phyloP scores from a whole-genome alignment of 768 basidiomycete genomes.

The Russula foetens region DNA sequence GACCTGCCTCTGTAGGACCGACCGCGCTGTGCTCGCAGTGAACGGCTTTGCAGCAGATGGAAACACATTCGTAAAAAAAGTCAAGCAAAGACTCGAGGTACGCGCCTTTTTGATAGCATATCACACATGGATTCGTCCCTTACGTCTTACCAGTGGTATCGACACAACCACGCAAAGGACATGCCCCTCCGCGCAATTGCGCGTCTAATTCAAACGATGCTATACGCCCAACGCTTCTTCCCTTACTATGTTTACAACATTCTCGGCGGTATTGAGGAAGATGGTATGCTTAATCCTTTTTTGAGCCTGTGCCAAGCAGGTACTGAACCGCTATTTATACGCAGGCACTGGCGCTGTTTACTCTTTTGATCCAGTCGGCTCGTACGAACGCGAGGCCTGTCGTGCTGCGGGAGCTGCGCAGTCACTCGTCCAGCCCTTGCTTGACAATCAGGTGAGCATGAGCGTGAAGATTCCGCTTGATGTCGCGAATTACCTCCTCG shows the following conservation, averaged over 20 bases:
- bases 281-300: conserved; percentile 49
- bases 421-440: conserved; percentile 89
- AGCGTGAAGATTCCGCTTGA: neutral
- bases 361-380: conserved; percentile 99
- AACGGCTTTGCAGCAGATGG: conserved; percentile 98
- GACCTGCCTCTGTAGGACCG: conserved; percentile 48
- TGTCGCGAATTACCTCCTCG: neutral
- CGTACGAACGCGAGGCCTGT: conserved; percentile 95
- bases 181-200: conserved; percentile 97
- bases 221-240: conserved; percentile 94
- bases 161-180: conserved; percentile 92
- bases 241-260: conserved; percentile 98
- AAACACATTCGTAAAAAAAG: conserved; percentile 94
- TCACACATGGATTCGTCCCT: neutral
- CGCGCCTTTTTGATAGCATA: conserved; percentile 22
- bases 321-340: conserved; percentile 6
- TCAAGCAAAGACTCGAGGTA: conserved; percentile 93
- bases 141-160: conserved; percentile 70
- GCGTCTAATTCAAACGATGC: conserved; percentile 97
- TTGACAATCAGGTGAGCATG: conserved; percentile 88
- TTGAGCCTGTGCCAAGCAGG: conserved; percentile 2
- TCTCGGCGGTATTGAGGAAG: conserved; percentile 92
- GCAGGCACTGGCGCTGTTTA: conserved; percentile 93
- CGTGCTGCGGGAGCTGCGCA: conserved; percentile 96
- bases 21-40: conserved; percentile 87